Base-by-base conservation (phyloP, 75 land plant genomes). In the Sequoia sempervirens region DNA sequence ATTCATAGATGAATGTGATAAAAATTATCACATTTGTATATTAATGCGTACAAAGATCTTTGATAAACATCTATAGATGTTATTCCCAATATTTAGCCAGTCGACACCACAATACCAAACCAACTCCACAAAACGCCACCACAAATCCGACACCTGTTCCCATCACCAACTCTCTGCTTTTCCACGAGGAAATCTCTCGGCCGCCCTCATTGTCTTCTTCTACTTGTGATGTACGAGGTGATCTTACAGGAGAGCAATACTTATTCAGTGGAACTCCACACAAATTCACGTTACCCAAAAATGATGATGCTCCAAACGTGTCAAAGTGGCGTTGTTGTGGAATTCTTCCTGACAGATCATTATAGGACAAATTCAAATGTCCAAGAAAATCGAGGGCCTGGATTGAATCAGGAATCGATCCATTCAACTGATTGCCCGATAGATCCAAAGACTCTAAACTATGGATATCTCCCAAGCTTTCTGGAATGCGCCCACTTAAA, bases 361-460 rank as follows among this genome's bases (percentile, higher is more conserved):
- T 95, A 75, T 73, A 58, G 13, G 95, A 91, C 8, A 95, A 86
- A 82, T 92, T 90, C 38, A 95, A 38, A 75, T 36, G 2, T 15
- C 45, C 20, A 5, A 75, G n/a, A 37, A 38, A 75, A 18, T 36
- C 40, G 0, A 75, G 41, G 7, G 0, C 15, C 20, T 36, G 41
- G 7, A 92, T 79, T 2, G 46, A 41, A 26, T 0, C 4, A 12
- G 96, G 93, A 28, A 95, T 95, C 64, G 46, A 12, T 2, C 96
- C 95, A 23, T 78, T 85, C 15, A 95, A 87, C 40, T 75, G 14
- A 72, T 95, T 95, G 3, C 11, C 8, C 2, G 93, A 93, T 40
- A 95, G 86, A 85, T 93, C 94, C 78, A 95, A 83, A 26, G 86
- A 90, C 74, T 88, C 92, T 3, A 95, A 87, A 37, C 85, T 72